Evolutionary conservation across 768 basidiomycete species (phyloP), one percentile per base, ranked within the genome.

Genomic region (Pleurotus eryngii): DNA sequence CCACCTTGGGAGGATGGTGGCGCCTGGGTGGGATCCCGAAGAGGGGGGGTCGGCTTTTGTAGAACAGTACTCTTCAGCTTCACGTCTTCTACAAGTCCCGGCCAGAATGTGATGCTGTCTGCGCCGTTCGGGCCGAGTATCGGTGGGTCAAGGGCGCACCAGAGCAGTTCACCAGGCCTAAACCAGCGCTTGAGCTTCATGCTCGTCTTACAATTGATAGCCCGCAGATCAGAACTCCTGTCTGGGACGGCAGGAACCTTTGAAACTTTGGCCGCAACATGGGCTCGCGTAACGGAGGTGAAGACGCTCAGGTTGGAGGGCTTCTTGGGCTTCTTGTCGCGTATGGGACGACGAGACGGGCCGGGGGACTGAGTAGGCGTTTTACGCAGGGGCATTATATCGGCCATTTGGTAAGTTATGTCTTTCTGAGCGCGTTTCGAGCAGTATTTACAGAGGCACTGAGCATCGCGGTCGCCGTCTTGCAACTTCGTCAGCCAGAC

Each of bases 401-500:
- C 55, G 65, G 43, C 60, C 72, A 90, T 80, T 11, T 76, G 75
- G 4, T 81, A 77, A 2, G 87, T 87, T 57, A 92, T 86, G 63
- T 86, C 82, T 39, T 79, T 81, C 67, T 92, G 90, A 0, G 85
- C 73, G 60, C 82, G 77, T 63, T 85, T 86, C 42, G 81, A 72
- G 66, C 90, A 92, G 63, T 92, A 92, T 66, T 90, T 91, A 74
- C 90, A 93, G 30, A 71, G 71, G 64, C 90, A 93, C 43, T 78
- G 78, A 2, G 67, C 64, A 59, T 79, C 68, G 58, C 78, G 65
- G 2, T 73, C 74, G 0, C 73, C 64, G 58, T 89, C 85, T 5
- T 74, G 74, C 68, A 86, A 75, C 7, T 35, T 35, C 30, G 30
- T 35, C 8, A 94, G 80, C 91, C 91, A 94, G 57, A 85, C 75